Evolutionary conservation across 164 flowering plant genomes (phyloP), one percentile per base, ranked within the genome.

Genomic region (Chimonanthus salicifolius): DNA sequence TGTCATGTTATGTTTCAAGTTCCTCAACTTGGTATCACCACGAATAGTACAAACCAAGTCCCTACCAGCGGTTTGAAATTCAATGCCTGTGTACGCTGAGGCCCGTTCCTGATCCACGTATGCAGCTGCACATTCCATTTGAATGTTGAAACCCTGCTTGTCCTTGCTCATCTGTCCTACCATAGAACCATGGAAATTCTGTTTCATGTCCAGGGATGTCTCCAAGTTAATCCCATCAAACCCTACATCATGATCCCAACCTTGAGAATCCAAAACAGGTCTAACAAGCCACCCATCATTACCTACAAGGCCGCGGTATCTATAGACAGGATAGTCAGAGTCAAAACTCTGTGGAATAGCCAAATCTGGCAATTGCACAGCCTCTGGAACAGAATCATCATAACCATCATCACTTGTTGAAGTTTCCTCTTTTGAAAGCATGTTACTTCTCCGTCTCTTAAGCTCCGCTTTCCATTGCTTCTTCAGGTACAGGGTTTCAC

Each of bases 241-340:
- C 67, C 99, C 94, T 47, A 92, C 89, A 81, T 96, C 98, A 76
- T 91, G 95, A 82, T 96, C 99, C 98, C 98, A 94, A 74, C 98
- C 98, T 62, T 92, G 90, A 46, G 93, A 90, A 80, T 94, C 97
- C 69, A 89, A 86, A 73, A 91, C 97, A 18, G 98, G 98, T 77
- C 98, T 84, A 62, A 82, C 87, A 68, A 91, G 80, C 89, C 90
- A 88, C 82, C 80, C 87, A 62, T 90, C 92, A 82, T 80, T 80
- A 45, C 90, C 81, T 18, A 85, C 82, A 75, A 94, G 77, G 78
- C 89, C 86, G 10, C 93, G 92, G 68, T 90, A 96, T 81, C 99
- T 87, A 78, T 96, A 90, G 0, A 80, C 81, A 8, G 92, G 90
- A 74, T 68, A 83, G 80, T 86, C 88, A 33, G 98, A 86, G 73